A percentile compares a stretch with the other conserved stretches of the same genome.
Evolutionary conservation across 306 rosid species (phyloP).

Genomic region (Boehmeria nivea): DNA sequence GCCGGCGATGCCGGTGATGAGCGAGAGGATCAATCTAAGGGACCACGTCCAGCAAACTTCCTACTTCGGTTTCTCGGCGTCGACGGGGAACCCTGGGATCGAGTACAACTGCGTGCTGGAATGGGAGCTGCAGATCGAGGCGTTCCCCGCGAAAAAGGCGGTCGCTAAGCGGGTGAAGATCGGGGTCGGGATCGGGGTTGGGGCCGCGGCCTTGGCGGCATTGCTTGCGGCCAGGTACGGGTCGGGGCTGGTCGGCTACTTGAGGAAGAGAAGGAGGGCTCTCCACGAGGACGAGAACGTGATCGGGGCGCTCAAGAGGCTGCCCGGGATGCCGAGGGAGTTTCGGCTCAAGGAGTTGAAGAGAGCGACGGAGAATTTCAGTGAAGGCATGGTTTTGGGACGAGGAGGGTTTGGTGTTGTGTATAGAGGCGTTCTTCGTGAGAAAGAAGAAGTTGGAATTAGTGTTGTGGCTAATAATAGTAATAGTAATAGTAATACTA

Average conservation of each 20-base stretch:
- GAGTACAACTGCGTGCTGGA: conserved; percentile 35
- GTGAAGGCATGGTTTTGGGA: conserved; percentile 39
- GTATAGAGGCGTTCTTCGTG: conserved; percentile 39
- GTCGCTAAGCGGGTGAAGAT: conserved; percentile 24
- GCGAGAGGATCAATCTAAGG: conserved; percentile 26
- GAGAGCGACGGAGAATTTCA: conserved; percentile 39
- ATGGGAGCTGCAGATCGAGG: conserved; percentile 34
- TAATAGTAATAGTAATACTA: background rate
- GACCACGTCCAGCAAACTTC: conserved; percentile 18
- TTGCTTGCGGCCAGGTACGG: conserved; percentile 18
- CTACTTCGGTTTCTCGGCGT: conserved; percentile 41
- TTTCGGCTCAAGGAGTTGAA: conserved; percentile 39
- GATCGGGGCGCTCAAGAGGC: conserved; percentile 25
- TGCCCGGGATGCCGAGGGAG: conserved; percentile 50
- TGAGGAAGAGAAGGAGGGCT: conserved; percentile 22
- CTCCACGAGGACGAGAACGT: conserved; percentile 26
- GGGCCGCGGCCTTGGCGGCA: conserved; percentile 4
- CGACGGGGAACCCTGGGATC: conserved; percentile 31
- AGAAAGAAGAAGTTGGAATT: background rate
- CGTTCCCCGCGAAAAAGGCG: background rate
- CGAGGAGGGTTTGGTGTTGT: conserved; percentile 49
- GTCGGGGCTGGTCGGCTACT: conserved; percentile 3
- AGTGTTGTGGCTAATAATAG: too few species aligned
- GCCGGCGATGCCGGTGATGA: conserved; percentile 28
- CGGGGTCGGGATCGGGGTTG: conserved; percentile 25